Conservation (phyloP, 2,329 filamentous ascomycete species). For the Ophiosphaerella herpotricha region DNA sequence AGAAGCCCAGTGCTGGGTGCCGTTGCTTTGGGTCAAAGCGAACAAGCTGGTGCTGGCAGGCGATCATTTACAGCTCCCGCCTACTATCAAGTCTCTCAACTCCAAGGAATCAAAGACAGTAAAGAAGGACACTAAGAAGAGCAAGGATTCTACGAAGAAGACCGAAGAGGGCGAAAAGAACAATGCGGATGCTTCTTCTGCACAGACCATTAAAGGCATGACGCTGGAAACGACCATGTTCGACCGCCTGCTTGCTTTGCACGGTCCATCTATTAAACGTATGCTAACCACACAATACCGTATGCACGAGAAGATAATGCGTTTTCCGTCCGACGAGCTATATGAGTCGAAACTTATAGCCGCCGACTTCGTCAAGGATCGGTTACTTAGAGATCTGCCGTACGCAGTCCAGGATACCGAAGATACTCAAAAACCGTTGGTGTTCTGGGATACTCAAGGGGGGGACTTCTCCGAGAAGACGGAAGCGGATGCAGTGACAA, state of each 20-base stretch:
- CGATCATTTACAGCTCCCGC: slow-evolving; percentile 91
- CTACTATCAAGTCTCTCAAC: slow-evolving; percentile 83
- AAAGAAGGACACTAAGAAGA: slow-evolving; percentile 42
- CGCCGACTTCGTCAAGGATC: slow-evolving; percentile 74
- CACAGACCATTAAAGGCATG: slow-evolving; percentile 49
- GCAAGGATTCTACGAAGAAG: slow-evolving; percentile 48
- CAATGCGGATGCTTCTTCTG: slow-evolving; percentile 16
- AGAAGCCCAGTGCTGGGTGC: slow-evolving; percentile 97
- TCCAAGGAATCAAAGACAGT: slow-evolving; percentile 44
- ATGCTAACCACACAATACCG: slow-evolving; percentile 98
- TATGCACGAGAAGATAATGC: slow-evolving; percentile 96
- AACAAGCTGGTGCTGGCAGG: slow-evolving; percentile 88
- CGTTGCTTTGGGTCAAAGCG: slow-evolving; percentile 70
- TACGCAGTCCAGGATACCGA: slow-evolving; percentile 81
- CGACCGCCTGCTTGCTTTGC: slow-evolving; percentile 79
- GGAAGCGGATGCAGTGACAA: slow-evolving; percentile 69
- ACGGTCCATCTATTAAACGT: slow-evolving; percentile 82
- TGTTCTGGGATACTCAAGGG: slow-evolving; percentile 96
- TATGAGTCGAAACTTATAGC: slow-evolving; percentile 84
- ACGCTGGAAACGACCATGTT: slow-evolving; percentile 90
- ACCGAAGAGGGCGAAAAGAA: slow-evolving; percentile 41
- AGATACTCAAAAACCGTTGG: slow-evolving; percentile 82
- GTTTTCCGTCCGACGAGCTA: slow-evolving; percentile 85
- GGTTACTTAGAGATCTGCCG: slow-evolving; percentile 75
- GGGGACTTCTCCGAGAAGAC: slow-evolving; percentile 85